Conservation (phyloP, 2,329 filamentous ascomycete species). For the Talaromyces sp. region DNA sequence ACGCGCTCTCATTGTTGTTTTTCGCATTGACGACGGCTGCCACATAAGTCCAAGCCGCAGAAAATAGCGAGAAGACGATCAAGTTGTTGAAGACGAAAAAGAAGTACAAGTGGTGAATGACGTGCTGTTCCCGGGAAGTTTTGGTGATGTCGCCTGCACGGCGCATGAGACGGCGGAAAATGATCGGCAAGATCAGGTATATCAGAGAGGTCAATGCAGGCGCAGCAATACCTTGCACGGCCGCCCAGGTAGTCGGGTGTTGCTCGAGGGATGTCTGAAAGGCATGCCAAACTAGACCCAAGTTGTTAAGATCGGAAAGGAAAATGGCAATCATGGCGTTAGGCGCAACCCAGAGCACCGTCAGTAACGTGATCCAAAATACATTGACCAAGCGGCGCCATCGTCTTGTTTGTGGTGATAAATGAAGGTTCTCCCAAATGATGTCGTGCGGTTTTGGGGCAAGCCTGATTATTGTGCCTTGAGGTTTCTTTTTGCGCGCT, state of each 20-base stretch:
- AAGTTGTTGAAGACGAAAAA: slow-evolving; percentile 99
- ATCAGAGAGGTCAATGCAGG: slow-evolving; percentile 82
- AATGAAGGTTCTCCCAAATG: slow-evolving; percentile 88
- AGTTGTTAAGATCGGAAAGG: slow-evolving; percentile 74
- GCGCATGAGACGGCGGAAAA: slow-evolving; percentile 82
- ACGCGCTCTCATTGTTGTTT: slow-evolving; percentile 54
- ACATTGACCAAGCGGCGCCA: slow-evolving; percentile 74
- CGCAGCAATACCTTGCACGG: slow-evolving; percentile 86
- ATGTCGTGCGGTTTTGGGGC: slow-evolving; percentile 86
- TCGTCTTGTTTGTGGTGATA: slow-evolving; percentile 62
- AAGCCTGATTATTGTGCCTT: slow-evolving; percentile 69
- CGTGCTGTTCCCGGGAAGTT: slow-evolving; percentile 84
- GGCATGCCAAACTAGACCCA: slow-evolving; percentile 71
- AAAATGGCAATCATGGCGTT: slow-evolving; percentile 96
- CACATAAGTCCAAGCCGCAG: slow-evolving; percentile 70
- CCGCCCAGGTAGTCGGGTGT: slow-evolving; percentile 68
- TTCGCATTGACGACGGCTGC: slow-evolving; percentile 58
- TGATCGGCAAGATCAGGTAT: slow-evolving; percentile 80
- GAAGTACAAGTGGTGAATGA: slow-evolving; percentile 81
- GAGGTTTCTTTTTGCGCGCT: slow-evolving; percentile 71
- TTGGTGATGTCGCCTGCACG: slow-evolving; percentile 85
- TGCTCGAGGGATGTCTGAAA: slow-evolving; percentile 62
- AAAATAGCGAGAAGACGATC: slow-evolving; percentile 88
- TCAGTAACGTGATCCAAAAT: slow-evolving; percentile 76
- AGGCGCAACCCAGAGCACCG: slow-evolving; percentile 79